Conservation (phyloP, 2,329 filamentous ascomycete genomes). For the Balansia obtecta region DNA sequence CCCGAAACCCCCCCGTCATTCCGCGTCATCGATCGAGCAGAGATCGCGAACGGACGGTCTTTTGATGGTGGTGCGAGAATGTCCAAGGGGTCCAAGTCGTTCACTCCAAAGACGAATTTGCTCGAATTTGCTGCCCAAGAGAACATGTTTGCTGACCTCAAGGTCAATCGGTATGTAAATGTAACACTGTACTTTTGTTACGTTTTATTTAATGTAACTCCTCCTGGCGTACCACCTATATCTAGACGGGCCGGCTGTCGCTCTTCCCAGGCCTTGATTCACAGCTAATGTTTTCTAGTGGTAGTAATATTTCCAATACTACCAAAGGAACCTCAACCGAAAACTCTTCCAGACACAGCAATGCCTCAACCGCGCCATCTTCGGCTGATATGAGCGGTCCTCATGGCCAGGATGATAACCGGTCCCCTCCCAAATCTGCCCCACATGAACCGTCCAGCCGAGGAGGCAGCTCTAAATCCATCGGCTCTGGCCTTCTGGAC, state of each 20-base stretch:
- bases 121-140: slow-evolving; percentile 35
- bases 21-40: slow-evolving; percentile 43
- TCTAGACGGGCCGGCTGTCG: neutral
- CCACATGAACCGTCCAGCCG: slow-evolving; percentile 26
- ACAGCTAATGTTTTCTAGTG: slow-evolving; percentile 31
- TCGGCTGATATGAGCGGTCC: slow-evolving; percentile 30
- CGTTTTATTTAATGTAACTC: neutral
- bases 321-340: slow-evolving; percentile 48
- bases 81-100: slow-evolving; percentile 23
- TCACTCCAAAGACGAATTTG: slow-evolving; percentile 25
- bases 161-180: slow-evolving; percentile 39
- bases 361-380: slow-evolving; percentile 48
- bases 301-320: slow-evolving; percentile 48
- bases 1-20: slow-evolving; percentile 39
- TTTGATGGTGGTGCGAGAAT: slow-evolving; percentile 38
- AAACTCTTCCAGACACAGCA: slow-evolving; percentile 49
- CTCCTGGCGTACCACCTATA: neutral
- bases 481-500: slow-evolving; percentile 39
- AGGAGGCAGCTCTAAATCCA: slow-evolving; percentile 32
- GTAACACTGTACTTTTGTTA: neutral
- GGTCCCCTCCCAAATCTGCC: slow-evolving; percentile 21
- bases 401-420: slow-evolving; percentile 16
- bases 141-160: slow-evolving; percentile 46
- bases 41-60: slow-evolving; percentile 30
- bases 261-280: neutral